These are phyloP conservation scores for Spencermartinsiella europaea DNA, from an alignment of 805 yeast genomes.

Conservation along the genomic window DNA sequence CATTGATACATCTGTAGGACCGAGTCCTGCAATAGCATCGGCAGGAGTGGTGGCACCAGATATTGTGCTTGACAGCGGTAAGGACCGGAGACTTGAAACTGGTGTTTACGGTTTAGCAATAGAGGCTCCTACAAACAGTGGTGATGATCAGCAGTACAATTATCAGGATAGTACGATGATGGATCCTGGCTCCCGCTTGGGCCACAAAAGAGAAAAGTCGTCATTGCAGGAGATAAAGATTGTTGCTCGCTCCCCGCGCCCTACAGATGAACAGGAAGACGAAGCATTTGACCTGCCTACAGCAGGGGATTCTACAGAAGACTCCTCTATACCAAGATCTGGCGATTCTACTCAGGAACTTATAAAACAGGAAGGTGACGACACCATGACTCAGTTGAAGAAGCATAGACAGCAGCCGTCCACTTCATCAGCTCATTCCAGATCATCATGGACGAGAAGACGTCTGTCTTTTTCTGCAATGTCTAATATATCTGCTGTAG, in stretches of 20 bases:
- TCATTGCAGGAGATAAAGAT: slow-evolving; percentile 11
- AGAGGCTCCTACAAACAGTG: too few relatives aligned
- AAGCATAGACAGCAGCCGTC: slow-evolving; percentile 8
- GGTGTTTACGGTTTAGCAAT: not conserved
- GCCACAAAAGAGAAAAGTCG: slow-evolving; percentile 10
- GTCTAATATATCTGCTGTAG: slow-evolving; percentile 34
- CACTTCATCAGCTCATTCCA: slow-evolving; percentile 11
- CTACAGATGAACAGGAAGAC: not conserved
- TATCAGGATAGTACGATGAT: not conserved
- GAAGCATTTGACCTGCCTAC: not conserved
- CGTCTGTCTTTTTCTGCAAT: slow-evolving; percentile 15
- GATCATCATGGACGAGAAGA: slow-evolving; percentile 10
- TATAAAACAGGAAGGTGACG: not conserved
- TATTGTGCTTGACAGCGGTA: too few relatives aligned
- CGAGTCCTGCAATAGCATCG: not conserved
- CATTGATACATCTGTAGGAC: too few relatives aligned
- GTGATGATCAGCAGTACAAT: not conserved
- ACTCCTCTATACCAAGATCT: not conserved
- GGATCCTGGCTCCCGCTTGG: not conserved
- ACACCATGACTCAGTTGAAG: not conserved
- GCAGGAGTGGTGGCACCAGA: not conserved
- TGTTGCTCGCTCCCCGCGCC: slow-evolving; percentile 5
- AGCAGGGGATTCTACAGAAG: not conserved
- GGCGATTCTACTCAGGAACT: not conserved
- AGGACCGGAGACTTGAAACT: too few relatives aligned